Evolutionary conservation across 2,329 filamentous ascomycete genomes (phyloP), one percentile per base, ranked within the genome.

Genomic region (Penicillium fuscoglaucum): DNA sequence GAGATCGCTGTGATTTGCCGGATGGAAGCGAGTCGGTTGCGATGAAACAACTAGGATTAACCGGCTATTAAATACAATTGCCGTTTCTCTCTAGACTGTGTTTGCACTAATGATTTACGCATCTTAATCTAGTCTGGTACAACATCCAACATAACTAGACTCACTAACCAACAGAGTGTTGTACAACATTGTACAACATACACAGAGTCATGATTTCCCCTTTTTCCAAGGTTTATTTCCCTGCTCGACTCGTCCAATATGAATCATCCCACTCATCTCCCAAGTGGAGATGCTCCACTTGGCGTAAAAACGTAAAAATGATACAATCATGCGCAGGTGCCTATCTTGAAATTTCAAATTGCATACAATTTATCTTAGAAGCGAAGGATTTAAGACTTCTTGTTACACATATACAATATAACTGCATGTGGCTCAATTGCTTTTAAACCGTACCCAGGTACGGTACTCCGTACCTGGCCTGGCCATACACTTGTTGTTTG

Each of bases 1-100:
- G 35, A 17, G 29, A 29, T 35, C 39, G 29, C 39, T 56, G 9
- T 56, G 53, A 56, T 55, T 55, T 51, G 53, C 29, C 46, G 21
- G 46, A 4, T 54, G 24, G 10, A 35, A 48, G 21, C 33, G 41
- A 39, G 24, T 39, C 6, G 3, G n/a, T 2, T 8, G 17, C 9
- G 17, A 51, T 51, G 21, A 40, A 51, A 51, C 35, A 26, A 5
- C 13, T 43, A 5, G 15, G 46, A 13, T 37, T n/a, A 13, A 48
- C 15, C 6, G n/a, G 44, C 26, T 24, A 35, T 35, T 26, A 33
- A 24, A 15, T 17, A 15, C 46, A n/a, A 15, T 15, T 51, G n/a
- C 24, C 48, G 8, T 37, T 33, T 26, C 10, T 26, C 2, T 17
- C 15, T 31, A 26, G 15, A 26, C 8, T 3, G 4, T 19, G 10